Conservation (phyloP, 2,329 filamentous ascomycete species). For the Diaporthe helianthi region DNA sequence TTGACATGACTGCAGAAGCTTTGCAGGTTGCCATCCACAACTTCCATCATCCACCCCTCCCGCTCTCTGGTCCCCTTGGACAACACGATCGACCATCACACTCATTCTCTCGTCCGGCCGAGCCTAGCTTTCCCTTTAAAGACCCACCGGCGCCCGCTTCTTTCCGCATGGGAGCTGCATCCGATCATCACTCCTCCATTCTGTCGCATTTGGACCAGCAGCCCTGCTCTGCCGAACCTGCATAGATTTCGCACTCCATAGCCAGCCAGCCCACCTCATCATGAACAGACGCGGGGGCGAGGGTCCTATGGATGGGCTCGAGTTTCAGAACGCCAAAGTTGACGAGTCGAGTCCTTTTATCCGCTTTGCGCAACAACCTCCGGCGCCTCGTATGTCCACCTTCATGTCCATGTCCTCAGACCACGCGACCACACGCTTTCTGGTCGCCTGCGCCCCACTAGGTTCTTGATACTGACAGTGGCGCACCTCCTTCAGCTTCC, state of each 20-base stretch:
- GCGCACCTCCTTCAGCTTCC: neutral
- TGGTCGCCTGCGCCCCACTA: neutral
- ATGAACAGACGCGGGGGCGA: slow-evolving; percentile 22
- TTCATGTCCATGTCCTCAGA: neutral
- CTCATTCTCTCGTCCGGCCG: neutral
- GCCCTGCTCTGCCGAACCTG: neutral
- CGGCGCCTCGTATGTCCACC: slow-evolving; percentile 36
- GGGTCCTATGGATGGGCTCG: slow-evolving; percentile 24
- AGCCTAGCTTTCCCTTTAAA: neutral
- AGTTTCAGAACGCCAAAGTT: slow-evolving; percentile 15
- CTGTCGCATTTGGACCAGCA: neutral
- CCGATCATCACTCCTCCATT: slow-evolving; percentile 1
- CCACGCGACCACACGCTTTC: slow-evolving; percentile 1
- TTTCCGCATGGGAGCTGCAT: slow-evolving; percentile 13
- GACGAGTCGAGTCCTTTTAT: slow-evolving; percentile 17
- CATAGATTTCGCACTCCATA: neutral
- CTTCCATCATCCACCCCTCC: neutral
- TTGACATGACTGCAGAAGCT: slow-evolving; percentile 22
- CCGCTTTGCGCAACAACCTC: slow-evolving; percentile 39
- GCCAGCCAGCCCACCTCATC: neutral
- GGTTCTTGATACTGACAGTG: neutral
- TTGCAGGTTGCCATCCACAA: slow-evolving; percentile 11
- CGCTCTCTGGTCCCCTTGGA: neutral
- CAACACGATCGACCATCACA: slow-evolving; percentile 4
- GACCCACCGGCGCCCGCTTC: slow-evolving; percentile 18